Evolutionary conservation across 108 stramenopile genomes (phyloP), one percentile per base, ranked within the genome.

Genomic region (Stephanodiscus minutulus): DNA sequence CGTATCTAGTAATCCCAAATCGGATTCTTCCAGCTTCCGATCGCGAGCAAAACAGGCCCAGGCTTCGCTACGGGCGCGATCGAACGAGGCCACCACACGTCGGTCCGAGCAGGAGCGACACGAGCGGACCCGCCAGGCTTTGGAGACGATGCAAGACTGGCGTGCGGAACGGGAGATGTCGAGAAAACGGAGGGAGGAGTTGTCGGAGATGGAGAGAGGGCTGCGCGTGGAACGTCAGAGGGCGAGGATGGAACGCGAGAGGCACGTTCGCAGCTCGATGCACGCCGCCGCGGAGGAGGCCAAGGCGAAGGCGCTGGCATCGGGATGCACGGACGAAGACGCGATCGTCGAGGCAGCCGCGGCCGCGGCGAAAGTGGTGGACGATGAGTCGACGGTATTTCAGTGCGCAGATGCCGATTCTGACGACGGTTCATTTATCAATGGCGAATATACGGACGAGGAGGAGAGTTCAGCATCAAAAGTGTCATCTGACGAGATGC

Each of bases 331-430:
- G 0, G 27, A 66, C 11, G 78, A 67, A 55, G 78, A 79, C 25
- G 78, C 78, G 8, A 22, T 62, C 18, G 71, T 79, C 9, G 60
- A 72, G 55, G 78, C 77, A 28, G 77, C 77, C 21, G 70, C 70
- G 37, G 77, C 77, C 0, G 77, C 77, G 0, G 64, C 77, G 11
- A 67, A 59, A 25, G 70, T 72, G 36, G 58, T 79, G 18, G 70
- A 79, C 47, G 66, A 72, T 27, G 54, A 79, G 10, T 71, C 77
- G 47, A 66, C 58, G 27, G 0, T 65, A 13, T 71, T 71, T 56
- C 25, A 78, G 52, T 44, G 36, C 2, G 28, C 44, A 3, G 53
- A 24, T 11, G 48, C 21, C 17, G 55, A 72, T 35, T 71, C 70
- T 4, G 70, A 66, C 54, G 65, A 58, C 11, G 69, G 33, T 61